Evolutionary conservation across 441 rosid species (phyloP), one percentile per base, ranked within the genome.

Genomic region (Viola pubescens): DNA sequence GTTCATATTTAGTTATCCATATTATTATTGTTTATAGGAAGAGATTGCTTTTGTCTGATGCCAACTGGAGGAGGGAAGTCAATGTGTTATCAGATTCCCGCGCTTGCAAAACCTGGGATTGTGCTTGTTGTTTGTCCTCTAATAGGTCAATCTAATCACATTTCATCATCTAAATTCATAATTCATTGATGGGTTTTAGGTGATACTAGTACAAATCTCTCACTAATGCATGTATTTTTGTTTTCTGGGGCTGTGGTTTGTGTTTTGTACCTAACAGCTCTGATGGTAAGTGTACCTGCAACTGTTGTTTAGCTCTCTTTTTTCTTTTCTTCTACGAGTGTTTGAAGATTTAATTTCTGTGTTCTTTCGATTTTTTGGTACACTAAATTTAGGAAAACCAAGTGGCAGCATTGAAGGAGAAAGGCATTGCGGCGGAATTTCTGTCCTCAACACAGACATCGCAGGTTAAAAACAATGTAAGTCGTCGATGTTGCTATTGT

Each of bases 41-140:
- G 89, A 65, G 98, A 94, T 74, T 94, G 97, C 65, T 88, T 94
- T 72, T 94, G 97, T 63, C 75, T 94, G 60, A 89, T 94, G 98
- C 97, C 98, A 4, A 94, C 95, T 13, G 96, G 98, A 49, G 94
- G 97, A 71, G 98, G 97, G 54, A 94, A 94, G 77, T 94, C 97
- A 8, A 84, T 89, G 80, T 89, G 98, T 72, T 89, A 88, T 69
- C 97, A 89, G 70, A 86, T 94, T 68, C 96, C 97, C 63, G 97
- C 98, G n/a, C 51, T 92, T 58, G 88, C 96, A n/a, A 88, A 77
- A 68, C 71, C 77, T 7, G 91, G 98, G 63, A 85, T 94, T 64
- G 97, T 84, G 47, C 96, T 94, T 59, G 97, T 94, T 54, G 91
- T 89, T 63, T 94, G 89, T 77, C 98, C 98, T 61, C 80, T 89